Conservation (phyloP, 2,329 filamentous ascomycete genomes). For the Fusarium robinianum region DNA sequence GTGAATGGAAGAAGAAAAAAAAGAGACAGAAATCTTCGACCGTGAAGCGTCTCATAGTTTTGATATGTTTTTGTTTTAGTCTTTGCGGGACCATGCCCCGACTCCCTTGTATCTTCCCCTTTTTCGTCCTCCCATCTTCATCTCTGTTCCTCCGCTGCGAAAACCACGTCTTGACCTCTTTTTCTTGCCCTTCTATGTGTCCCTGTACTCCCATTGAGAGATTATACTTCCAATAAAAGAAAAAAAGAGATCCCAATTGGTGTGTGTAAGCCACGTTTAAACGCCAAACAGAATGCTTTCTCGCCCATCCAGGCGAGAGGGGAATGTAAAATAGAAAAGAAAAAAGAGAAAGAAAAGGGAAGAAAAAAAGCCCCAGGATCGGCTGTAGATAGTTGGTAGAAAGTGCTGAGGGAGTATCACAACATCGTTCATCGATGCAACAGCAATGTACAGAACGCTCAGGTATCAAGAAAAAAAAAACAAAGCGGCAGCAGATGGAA, state of each 20-base stretch:
- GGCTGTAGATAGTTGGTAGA: slow-evolving; percentile 15
- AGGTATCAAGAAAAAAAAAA: slow-evolving; percentile 28
- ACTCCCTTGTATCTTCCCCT: too few relatives aligned
- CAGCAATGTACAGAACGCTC: slow-evolving; percentile 36
- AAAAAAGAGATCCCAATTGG: slow-evolving; percentile 29
- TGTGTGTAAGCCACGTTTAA: slow-evolving; percentile 31
- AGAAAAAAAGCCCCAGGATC: slow-evolving; percentile 13
- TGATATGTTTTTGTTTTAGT: too few relatives aligned
- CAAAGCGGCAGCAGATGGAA: slow-evolving; percentile 13
- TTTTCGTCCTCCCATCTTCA: slow-evolving; percentile 15
- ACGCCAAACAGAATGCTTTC: slow-evolving; percentile 37
- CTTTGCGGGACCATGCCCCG: too few relatives aligned
- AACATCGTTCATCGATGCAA: slow-evolving; percentile 28
- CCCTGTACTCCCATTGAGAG: slow-evolving; percentile 21
- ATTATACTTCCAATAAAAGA: slow-evolving; percentile 21
- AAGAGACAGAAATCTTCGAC: slow-evolving; percentile 26
- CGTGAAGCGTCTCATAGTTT: slow-evolving; percentile 25
- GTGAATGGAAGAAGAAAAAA: slow-evolving; percentile 28
- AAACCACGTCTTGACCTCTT: slow-evolving; percentile 11
- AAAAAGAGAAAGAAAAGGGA: slow-evolving; percentile 13
- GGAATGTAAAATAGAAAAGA: slow-evolving; percentile 19
- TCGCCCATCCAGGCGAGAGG: slow-evolving; percentile 17
- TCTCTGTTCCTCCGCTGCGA: slow-evolving; percentile 7
- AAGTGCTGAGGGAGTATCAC: slow-evolving; percentile 15
- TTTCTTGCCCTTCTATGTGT: slow-evolving; percentile 18